A percentile compares a stretch with the other conserved stretches of the same genome.
These are phyloP conservation scores for Plasmodium gonderi DNA, from an alignment of 169 alveolate species.

Conservation along the genomic window DNA sequence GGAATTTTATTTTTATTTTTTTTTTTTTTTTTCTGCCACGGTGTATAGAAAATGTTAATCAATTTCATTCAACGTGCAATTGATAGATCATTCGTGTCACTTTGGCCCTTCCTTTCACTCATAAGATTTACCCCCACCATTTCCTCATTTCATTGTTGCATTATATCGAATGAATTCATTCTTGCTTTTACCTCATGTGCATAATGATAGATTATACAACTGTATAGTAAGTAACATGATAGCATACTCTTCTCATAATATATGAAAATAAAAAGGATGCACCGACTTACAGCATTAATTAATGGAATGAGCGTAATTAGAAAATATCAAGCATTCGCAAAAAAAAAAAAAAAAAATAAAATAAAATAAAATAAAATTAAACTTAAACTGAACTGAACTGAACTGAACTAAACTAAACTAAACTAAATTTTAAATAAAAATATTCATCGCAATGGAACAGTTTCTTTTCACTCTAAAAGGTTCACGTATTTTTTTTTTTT, in stretches of 20 bases:
- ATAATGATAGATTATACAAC: not conserved
- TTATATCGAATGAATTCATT: not conserved
- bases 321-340: not conserved
- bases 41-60: not conserved
- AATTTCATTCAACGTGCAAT: not conserved
- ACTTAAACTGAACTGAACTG: too few relatives aligned
- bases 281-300: constrained; percentile 48
- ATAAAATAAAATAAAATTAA: not conserved
- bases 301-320: not conserved
- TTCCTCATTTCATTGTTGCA: not conserved
- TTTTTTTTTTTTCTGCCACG: not conserved
- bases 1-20: not conserved
- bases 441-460: not conserved
- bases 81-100: not conserved
- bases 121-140: not conserved
- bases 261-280: constrained; percentile 7
- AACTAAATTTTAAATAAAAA: not conserved
- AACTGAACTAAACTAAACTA: too few relatives aligned
- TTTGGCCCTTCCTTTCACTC: not conserved
- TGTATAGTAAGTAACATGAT: not conserved
- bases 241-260: not conserved
- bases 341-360: not conserved
- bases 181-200: not conserved
- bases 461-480: constrained; percentile 27
- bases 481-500: not conserved